phyloP scores from a whole-genome alignment of 139 green algal species.

The Bryopsis sp. region DNA sequence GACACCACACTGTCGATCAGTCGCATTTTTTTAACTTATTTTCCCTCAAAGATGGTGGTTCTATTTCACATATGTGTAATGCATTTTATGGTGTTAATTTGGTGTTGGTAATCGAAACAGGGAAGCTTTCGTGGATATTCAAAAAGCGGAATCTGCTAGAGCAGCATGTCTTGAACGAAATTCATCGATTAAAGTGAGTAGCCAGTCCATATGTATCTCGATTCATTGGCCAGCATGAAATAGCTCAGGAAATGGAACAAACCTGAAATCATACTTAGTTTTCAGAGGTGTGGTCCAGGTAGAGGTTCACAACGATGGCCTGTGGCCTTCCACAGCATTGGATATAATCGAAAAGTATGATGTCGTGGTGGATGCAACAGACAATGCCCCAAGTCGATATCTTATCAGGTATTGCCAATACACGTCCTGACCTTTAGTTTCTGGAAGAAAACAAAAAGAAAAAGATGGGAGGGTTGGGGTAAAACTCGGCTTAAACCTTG shows the following conservation, averaged over 20 bases:
- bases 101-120: too few species aligned
- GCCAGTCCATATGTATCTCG: not conserved
- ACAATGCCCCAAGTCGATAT: constrained; percentile 92
- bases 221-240: too few species aligned
- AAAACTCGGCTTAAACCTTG: too few species aligned
- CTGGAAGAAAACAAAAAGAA: not conserved
- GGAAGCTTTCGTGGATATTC: constrained; percentile 51
- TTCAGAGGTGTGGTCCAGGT: too few species aligned
- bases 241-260: too few species aligned
- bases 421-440: not conserved
- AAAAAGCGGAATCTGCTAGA: constrained; percentile 72
- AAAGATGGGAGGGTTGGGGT: too few species aligned
- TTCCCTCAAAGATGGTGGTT: too few species aligned
- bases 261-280: too few species aligned
- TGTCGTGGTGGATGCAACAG: constrained; percentile 83
- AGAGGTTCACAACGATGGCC: constrained; percentile 42
- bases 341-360: constrained; percentile 64
- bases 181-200: constrained; percentile 34
- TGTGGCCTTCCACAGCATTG: constrained; percentile 61
- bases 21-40: not conserved
- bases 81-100: too few species aligned
- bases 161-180: constrained; percentile 53
- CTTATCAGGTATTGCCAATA: constrained; percentile 79
- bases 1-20: too few species aligned
- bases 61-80: too few species aligned